phyloP scores from a whole-genome alignment of 805 yeast species.

The Metschnikowia matae region DNA sequence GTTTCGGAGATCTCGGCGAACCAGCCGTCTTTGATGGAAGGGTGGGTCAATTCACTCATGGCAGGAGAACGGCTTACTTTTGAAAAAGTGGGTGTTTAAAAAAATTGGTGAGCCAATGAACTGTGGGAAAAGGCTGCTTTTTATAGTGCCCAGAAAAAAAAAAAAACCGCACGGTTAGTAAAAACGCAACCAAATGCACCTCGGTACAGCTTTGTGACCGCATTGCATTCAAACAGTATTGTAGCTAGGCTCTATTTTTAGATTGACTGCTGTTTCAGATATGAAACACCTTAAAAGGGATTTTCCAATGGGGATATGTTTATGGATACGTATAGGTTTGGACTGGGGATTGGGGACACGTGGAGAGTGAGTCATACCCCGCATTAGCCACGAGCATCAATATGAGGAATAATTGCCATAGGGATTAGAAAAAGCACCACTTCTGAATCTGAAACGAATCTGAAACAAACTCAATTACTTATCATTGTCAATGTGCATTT shows the following conservation, averaged over 20 bases:
- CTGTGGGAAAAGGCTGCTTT: neutral
- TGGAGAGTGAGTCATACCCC: constrained; percentile 1
- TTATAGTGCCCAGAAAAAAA: constrained; percentile 1
- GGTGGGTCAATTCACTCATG: constrained; percentile 46
- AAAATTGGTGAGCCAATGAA: neutral
- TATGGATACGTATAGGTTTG: no score
- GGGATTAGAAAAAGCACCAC: neutral
- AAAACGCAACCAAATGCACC: neutral
- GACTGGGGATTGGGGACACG: neutral
- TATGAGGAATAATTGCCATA: neutral
- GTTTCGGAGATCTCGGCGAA: constrained; percentile 91
- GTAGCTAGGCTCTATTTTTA: neutral
- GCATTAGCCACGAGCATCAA: neutral
- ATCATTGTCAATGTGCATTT: no score
- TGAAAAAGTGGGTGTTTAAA: neutral
- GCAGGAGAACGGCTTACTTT: neutral
- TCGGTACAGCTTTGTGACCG: neutral
- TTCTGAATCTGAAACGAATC: no score
- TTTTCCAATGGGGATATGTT: no score
- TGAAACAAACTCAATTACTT: no score
- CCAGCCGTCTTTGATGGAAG: constrained; percentile 82
- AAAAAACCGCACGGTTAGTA: neutral
- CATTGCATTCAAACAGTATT: neutral
- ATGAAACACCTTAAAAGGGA: neutral
- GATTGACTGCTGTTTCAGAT: neutral